Conservation (phyloP, 768 basidiomycete genomes). For the Leucogyrophana mollusca region DNA sequence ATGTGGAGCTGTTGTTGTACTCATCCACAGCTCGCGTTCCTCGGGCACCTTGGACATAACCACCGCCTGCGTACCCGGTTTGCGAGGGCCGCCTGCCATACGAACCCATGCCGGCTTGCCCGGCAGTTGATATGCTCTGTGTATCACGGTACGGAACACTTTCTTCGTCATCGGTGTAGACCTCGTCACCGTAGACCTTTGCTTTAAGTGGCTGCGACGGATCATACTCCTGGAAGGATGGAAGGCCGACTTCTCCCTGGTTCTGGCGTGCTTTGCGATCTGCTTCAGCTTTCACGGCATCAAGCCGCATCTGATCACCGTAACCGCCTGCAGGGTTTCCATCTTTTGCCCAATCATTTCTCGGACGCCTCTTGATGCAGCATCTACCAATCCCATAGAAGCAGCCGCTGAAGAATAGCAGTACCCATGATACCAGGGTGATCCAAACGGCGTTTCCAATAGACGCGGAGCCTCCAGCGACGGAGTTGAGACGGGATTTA, state of each 20-base stretch:
- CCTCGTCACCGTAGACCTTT: slow-evolving; percentile 54
- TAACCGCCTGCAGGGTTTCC: slow-evolving; percentile 23
- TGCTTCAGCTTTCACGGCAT: slow-evolving; percentile 83
- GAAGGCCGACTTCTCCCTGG: slow-evolving; percentile 63
- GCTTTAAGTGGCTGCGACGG: slow-evolving; percentile 61
- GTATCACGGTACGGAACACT: slow-evolving; percentile 31
- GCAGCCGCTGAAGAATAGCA: slow-evolving; percentile 89
- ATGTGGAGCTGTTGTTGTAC: slow-evolving; percentile 54
- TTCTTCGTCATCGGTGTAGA: slow-evolving; percentile 53
- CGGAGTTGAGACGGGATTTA: slow-evolving; percentile 74
- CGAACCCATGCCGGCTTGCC: slow-evolving; percentile 21
- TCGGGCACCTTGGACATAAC: slow-evolving; percentile 62
- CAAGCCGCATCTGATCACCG: slow-evolving; percentile 69
- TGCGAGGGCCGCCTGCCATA: slow-evolving; percentile 33
- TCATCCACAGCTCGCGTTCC: slow-evolving; percentile 76
- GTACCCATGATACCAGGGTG: slow-evolving; percentile 80
- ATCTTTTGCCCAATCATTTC: slow-evolving; percentile 38
- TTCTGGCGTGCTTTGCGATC: slow-evolving; percentile 75
- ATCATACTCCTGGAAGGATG: slow-evolving; percentile 70
- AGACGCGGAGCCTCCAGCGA: slow-evolving; percentile 69
- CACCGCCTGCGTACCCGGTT: slow-evolving; percentile 42
- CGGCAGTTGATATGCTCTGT: slow-evolving; percentile 19
- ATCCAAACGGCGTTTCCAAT: slow-evolving; percentile 94
- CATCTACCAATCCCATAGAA: slow-evolving; percentile 84
- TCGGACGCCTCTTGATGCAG: slow-evolving; percentile 62